Base-by-base conservation (phyloP, 2,329 filamentous ascomycete genomes). In the Beauveria brongniartii region DNA sequence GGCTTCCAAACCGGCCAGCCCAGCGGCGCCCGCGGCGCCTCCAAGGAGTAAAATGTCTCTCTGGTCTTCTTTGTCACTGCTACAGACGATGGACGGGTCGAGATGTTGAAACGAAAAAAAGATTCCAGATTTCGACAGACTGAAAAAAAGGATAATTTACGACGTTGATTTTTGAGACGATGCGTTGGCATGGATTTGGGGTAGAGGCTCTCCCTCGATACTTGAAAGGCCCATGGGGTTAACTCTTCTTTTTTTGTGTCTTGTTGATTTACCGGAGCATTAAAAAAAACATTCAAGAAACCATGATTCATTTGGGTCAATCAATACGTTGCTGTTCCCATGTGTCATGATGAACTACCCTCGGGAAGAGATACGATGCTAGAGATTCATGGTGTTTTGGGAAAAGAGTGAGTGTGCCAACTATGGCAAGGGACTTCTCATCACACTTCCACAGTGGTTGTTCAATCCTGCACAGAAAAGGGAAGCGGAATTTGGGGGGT, bases 1-100 rank as follows among this genome's bases (percentile, higher is more conserved):
- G 92, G 92, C 73, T 99, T 99, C 91, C 93, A 90, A 83, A 86
- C 81, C 70, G 94, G 94, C 76, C 79, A 84, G 71, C 92, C 92
- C 76, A 92, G 95, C 84, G 89, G 87, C 74, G 82, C 92, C 71
- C 87, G 88, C 70, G 90, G 89, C 44, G 4, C 84, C 71, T 53
- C 68, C 62, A 72, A 73, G 70, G 68, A 75, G 68, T 72, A 73
- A 68, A 69, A 16, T 37, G 34, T 37, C 34, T 37, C 34, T 37
- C 5, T 6, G 34, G 34, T 47, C 9, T 26, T 47, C 2, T 22
- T 26, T 47, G 28, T 48, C 18, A 34, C 41, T 48, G 12, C 9
- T 12, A 22, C n/a, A 47, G 16, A 50, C 10, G 30, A 50, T 48
- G 41, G 18, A 43, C 18, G 10, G 4, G 34, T 37, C 4, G 34